These are phyloP conservation scores for Achlya hypogyna DNA, from an alignment of 352 stramenopile species.

Conservation along the genomic window DNA sequence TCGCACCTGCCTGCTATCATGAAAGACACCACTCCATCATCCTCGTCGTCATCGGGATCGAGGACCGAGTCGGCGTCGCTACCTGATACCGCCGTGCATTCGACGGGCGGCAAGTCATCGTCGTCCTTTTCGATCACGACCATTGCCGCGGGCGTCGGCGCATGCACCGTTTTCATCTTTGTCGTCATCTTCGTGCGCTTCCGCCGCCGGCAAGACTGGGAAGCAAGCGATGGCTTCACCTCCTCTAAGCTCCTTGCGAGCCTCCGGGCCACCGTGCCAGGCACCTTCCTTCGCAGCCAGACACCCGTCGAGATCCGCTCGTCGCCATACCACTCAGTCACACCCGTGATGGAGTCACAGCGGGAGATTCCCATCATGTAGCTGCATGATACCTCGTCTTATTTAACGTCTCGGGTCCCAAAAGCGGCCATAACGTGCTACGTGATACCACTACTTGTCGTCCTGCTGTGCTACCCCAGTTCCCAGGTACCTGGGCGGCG, in stretches of 20 bases:
- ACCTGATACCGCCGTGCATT: not conserved
- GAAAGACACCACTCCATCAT: not conserved
- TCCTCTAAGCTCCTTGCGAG: not conserved
- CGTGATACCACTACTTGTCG: no score
- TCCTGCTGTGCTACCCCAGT: no score
- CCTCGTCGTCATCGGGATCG: not conserved
- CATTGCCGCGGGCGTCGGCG: not conserved
- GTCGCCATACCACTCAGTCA: slow-evolving; percentile 2
- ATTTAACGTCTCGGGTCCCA: no score
- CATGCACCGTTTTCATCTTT: slow-evolving; percentile 5
- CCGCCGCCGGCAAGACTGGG: not conserved
- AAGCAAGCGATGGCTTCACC: not conserved
- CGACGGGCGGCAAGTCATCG: not conserved
- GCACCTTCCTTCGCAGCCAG: not conserved
- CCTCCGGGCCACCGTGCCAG: not conserved
- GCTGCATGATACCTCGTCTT: no score
- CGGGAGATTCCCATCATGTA: not conserved
- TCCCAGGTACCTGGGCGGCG: no score
- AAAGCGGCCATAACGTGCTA: no score
- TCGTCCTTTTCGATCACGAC: not conserved
- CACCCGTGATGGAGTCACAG: not conserved
- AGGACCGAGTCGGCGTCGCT: not conserved
- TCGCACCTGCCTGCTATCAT: not conserved
- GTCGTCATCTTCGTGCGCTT: not conserved
- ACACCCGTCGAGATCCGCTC: not conserved